Evolutionary conservation across 768 basidiomycete species (phyloP).

Genomic region (Strobilomyces confusus): DNA sequence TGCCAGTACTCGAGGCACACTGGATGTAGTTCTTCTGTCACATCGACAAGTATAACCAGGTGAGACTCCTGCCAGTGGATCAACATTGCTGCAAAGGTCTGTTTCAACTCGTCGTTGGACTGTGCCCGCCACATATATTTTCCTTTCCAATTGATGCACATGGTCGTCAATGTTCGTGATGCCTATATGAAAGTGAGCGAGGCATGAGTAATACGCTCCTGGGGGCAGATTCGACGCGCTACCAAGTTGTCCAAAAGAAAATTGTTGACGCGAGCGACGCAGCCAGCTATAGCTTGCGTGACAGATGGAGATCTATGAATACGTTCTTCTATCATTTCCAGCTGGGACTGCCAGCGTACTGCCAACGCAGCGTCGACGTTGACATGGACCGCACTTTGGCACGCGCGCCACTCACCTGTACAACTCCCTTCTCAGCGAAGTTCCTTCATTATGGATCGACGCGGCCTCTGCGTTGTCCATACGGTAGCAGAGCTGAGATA

Average conservation of each 20-base stretch:
- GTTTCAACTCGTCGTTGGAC: not conserved
- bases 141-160: not conserved
- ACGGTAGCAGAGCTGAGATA: not conserved
- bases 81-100: not conserved
- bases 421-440: not conserved
- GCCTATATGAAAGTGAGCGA: not conserved
- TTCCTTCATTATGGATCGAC: not conserved
- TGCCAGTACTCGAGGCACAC: not conserved
- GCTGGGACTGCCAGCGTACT: not conserved
- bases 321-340: not conserved
- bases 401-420: not conserved
- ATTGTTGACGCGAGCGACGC: not conserved
- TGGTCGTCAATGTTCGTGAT: not conserved
- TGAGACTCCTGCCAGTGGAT: not conserved
- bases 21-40: not conserved
- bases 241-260: not conserved
- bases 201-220: not conserved
- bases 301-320: not conserved
- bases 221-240: not conserved
- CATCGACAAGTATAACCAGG: not conserved
- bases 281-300: not conserved
- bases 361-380: not conserved
- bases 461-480: not conserved
- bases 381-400: not conserved
- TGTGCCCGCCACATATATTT: not conserved